A percentile compares a stretch with the other conserved stretches of the same genome.
These are phyloP conservation scores for Phanerochaete carnosa DNA, from an alignment of 768 basidiomycete genomes.

Conservation along the genomic window DNA sequence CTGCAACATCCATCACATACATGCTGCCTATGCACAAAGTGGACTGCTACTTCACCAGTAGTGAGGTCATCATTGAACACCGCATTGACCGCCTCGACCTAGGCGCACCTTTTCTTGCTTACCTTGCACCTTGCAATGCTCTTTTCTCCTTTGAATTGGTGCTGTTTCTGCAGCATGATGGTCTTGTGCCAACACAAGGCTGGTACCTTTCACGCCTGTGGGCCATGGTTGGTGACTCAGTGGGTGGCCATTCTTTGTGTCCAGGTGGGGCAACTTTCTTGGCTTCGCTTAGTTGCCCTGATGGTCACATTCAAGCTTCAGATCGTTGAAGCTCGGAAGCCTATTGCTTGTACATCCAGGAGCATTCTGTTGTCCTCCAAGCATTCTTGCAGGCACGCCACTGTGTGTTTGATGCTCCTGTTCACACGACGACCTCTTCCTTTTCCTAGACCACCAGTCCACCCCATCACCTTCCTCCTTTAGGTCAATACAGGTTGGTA, in stretches of 20 bases:
- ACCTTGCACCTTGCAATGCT: slow-evolving; percentile 24
- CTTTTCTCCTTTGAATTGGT: slow-evolving; percentile 24
- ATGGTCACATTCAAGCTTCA: slow-evolving; percentile 31
- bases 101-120: slow-evolving; percentile 12
- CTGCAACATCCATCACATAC: slow-evolving; percentile 10
- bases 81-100: slow-evolving; percentile 1
- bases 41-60: slow-evolving; percentile 25
- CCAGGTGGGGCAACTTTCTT: slow-evolving; percentile 40
- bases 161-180: slow-evolving; percentile 32
- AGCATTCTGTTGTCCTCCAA: slow-evolving; percentile 33
- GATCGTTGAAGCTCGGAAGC: slow-evolving; percentile 38
- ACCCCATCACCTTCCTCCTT: no score
- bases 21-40: slow-evolving; percentile 37
- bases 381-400: background rate
- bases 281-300: slow-evolving; percentile 28
- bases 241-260: slow-evolving; percentile 35
- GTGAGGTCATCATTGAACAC: background rate
- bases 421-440: no score
- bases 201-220: slow-evolving; percentile 34
- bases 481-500: no score
- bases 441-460: no score
- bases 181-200: slow-evolving; percentile 27
- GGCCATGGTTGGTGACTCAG: slow-evolving; percentile 17
- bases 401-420: no score
- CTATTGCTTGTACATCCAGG: slow-evolving; percentile 37